Evolutionary conservation across 2,329 filamentous ascomycete genomes (phyloP).

Genomic region (Metarhizium humberi): DNA sequence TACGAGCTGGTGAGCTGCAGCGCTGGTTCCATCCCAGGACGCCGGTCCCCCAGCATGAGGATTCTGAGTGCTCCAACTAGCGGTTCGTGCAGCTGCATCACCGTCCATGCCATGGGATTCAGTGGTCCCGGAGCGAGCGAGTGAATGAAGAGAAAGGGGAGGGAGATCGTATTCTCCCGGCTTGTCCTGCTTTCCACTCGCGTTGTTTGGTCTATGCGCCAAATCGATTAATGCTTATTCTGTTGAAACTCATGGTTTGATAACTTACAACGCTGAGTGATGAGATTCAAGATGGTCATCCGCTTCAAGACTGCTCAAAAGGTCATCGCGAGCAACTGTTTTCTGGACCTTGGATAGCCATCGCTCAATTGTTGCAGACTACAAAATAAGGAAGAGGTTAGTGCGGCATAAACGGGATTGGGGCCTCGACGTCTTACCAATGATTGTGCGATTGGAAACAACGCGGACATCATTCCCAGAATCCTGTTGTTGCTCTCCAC

Average conservation of each 20-base stretch:
- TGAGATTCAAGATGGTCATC: conserved; percentile 13
- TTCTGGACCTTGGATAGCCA: conserved; percentile 29
- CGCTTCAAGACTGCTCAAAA: conserved; percentile 12
- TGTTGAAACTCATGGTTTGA: not conserved
- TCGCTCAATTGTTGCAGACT: conserved; percentile 28
- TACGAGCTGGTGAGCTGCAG: conserved; percentile 17
- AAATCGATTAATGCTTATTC: not conserved
- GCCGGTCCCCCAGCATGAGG: conserved; percentile 11
- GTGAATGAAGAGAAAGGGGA: conserved; percentile 14
- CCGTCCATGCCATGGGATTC: conserved; percentile 5
- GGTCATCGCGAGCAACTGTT: conserved; percentile 13
- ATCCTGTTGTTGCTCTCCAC: conserved; percentile 31
- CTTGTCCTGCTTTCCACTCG: conserved; percentile 7
- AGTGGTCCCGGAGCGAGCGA: conserved; percentile 10
- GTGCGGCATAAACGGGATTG: not conserved
- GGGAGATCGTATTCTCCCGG: conserved; percentile 11
- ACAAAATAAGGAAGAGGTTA: not conserved
- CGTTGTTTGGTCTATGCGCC: conserved; percentile 7
- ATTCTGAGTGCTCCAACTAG: conserved; percentile 14
- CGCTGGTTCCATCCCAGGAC: conserved; percentile 17
- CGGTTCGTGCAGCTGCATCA: conserved; percentile 6
- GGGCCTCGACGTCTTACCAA: conserved; percentile 17
- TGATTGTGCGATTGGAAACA: conserved; percentile 30
- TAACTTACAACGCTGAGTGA: conserved; percentile 11
- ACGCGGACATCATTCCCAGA: conserved; percentile 24